Conservation (phyloP, 2,329 filamentous ascomycete species). For the Fusarium chuoi region DNA sequence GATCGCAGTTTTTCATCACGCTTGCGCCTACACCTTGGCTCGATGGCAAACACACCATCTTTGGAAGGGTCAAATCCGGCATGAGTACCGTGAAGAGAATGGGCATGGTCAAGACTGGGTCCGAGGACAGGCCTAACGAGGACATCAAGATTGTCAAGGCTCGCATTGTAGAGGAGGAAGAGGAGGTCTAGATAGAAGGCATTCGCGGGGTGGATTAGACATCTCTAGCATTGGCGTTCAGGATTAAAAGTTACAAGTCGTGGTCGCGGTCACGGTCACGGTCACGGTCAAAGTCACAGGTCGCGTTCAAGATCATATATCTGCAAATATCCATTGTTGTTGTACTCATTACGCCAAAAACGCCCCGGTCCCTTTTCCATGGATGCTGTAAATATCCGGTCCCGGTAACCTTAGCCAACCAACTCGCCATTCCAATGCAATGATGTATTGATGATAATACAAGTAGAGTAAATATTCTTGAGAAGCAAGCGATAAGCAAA, state of each 20-base stretch:
- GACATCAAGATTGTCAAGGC: slow-evolving; percentile 84
- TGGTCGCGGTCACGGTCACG: neutral
- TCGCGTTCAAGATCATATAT: slow-evolving; percentile 9
- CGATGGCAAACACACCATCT: slow-evolving; percentile 97
- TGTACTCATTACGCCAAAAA: slow-evolving; percentile 42
- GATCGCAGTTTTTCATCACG: slow-evolving; percentile 95
- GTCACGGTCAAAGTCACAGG: slow-evolving; percentile 4
- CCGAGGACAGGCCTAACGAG: slow-evolving; percentile 82
- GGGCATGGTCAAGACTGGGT: slow-evolving; percentile 85
- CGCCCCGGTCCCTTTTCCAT: slow-evolving; percentile 44
- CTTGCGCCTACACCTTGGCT: slow-evolving; percentile 95
- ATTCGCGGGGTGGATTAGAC: neutral
- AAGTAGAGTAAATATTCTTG: slow-evolving; percentile 28
- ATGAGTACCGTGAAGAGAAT: slow-evolving; percentile 87
- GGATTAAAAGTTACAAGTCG: slow-evolving; percentile 18
- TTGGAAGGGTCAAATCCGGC: slow-evolving; percentile 87
- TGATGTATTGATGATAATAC: slow-evolving; percentile 43
- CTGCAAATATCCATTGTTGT: slow-evolving; percentile 41
- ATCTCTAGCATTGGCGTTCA: slow-evolving; percentile 35
- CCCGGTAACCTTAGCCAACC: slow-evolving; percentile 42
- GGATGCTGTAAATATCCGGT: slow-evolving; percentile 44
- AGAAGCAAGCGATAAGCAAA: slow-evolving; percentile 25
- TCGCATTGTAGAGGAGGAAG: slow-evolving; percentile 71
- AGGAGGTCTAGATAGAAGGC: slow-evolving; percentile 39
- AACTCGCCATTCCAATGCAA: slow-evolving; percentile 43